Conservation (phyloP, 768 basidiomycete species). For the Tylopilus rubrobrunneus region DNA sequence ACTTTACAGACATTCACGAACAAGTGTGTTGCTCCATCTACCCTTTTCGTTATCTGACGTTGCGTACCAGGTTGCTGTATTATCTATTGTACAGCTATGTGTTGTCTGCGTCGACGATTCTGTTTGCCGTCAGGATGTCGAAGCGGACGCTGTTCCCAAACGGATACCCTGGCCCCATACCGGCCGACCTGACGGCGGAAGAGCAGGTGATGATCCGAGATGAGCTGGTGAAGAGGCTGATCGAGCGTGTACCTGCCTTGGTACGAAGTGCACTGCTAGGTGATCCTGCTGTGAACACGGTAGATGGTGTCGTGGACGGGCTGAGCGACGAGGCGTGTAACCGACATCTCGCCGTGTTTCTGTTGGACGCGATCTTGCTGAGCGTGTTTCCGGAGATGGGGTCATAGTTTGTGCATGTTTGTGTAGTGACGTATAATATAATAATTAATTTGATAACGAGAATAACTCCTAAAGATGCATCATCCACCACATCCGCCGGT, state of each 20-base stretch:
- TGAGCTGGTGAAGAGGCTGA: constrained; percentile 37
- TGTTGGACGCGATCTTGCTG: constrained; percentile 71
- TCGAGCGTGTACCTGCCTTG: constrained; percentile 36
- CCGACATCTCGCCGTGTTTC: constrained; percentile 65
- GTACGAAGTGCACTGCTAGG: constrained; percentile 37
- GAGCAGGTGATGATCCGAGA: constrained; percentile 62
- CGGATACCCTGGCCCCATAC: constrained; percentile 77
- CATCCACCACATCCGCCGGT: constrained; percentile 63
- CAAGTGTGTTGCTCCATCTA: constrained; percentile 36
- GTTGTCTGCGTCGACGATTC: constrained; percentile 49
- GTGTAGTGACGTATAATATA: constrained; percentile 17
- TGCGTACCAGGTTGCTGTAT: constrained; percentile 55
- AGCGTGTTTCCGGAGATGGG: constrained; percentile 76
- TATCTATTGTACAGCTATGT: constrained; percentile 58
- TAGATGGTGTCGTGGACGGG: constrained; percentile 56
- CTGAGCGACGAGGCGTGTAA: constrained; percentile 69
- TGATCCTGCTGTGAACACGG: constrained; percentile 42
- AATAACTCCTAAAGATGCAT: constrained; percentile 30
- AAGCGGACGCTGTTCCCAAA: constrained; percentile 82
- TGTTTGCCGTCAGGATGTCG: constrained; percentile 48
- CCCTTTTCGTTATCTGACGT: constrained; percentile 6
- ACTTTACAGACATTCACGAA: constrained; percentile 55
- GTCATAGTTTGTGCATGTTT: constrained; percentile 24
- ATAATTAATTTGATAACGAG: not conserved
- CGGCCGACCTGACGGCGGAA: constrained; percentile 70